Evolutionary conservation across 1,284 basidiomycete species (phyloP).

Genomic region (Ceratobasidium sp.): DNA sequence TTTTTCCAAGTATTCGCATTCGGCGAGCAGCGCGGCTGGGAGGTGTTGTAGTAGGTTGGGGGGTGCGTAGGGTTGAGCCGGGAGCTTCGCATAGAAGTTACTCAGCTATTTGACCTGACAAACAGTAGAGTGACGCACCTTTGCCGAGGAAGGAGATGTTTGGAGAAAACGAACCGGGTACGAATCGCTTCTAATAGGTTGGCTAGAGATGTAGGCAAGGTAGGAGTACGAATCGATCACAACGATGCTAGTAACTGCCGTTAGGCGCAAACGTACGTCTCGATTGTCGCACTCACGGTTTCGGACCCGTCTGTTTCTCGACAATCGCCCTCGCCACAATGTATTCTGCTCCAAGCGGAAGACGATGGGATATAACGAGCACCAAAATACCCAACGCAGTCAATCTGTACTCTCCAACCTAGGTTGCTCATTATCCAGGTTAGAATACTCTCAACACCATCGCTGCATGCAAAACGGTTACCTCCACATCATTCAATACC

Average conservation of each 20-base stretch:
- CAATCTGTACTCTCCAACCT: conserved; percentile 29
- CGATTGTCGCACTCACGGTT: not conserved
- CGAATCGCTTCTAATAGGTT: conserved; percentile 28
- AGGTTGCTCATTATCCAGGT: not conserved
- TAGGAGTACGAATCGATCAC: conserved; percentile 42
- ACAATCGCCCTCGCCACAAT: conserved; percentile 36
- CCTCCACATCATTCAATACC: conserved; percentile 24
- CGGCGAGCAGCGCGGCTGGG: conserved; percentile 43
- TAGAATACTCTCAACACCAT: no score
- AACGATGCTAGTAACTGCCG: conserved; percentile 20
- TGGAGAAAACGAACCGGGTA: conserved; percentile 33
- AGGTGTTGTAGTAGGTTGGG: conserved; percentile 44
- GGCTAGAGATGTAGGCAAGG: conserved; percentile 42
- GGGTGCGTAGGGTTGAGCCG: conserved; percentile 22
- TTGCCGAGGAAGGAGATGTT: conserved; percentile 24
- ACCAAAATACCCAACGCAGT: not conserved
- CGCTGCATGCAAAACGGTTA: not conserved
- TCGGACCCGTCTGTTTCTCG: not conserved
- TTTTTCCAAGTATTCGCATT: conserved; percentile 39
- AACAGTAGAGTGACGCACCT: not conserved
- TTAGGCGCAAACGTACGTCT: no score
- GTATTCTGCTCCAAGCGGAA: conserved; percentile 27
- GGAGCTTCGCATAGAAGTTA: not conserved
- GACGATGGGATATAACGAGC: conserved; percentile 8
- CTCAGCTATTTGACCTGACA: no score